Percentiles rank a stretch among this genome's conserved stretches.
These are phyloP conservation scores for Phylloporus sp. DNA, from an alignment of 768 basidiomycete genomes.

Conservation along the genomic window DNA sequence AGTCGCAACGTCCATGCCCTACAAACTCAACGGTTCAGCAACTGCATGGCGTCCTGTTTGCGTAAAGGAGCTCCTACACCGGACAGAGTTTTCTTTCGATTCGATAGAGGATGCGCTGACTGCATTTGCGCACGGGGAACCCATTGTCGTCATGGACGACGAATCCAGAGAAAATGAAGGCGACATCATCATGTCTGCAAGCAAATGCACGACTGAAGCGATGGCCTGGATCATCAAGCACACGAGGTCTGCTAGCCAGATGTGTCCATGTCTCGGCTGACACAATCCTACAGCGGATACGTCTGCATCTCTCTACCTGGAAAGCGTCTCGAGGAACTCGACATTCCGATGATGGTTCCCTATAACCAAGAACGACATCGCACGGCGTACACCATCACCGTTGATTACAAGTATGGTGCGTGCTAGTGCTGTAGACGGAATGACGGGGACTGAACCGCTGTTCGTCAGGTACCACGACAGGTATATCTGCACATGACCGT, in stretches of 20 bases:
- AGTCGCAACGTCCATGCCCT: neutral
- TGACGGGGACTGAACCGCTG: neutral
- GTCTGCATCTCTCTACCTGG: conserved; percentile 84
- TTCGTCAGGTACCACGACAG: conserved; percentile 77
- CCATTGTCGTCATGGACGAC: conserved; percentile 97
- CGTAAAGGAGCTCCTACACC: conserved; percentile 13
- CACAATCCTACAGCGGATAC: conserved; percentile 67
- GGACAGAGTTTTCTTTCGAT: conserved; percentile 63
- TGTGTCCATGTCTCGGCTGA: conserved; percentile 6
- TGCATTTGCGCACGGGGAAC: conserved; percentile 76
- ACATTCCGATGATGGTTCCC: conserved; percentile 92
- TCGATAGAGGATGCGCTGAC: conserved; percentile 71
- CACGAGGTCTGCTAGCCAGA: conserved; percentile 61
- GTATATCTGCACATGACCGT: conserved; percentile 95
- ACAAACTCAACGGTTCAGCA: conserved; percentile 12
- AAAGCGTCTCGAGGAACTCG: conserved; percentile 68
- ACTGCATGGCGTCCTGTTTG: conserved; percentile 22
- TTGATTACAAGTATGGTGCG: conserved; percentile 85
- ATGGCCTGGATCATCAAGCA: conserved; percentile 99
- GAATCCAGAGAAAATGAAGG: conserved; percentile 96
- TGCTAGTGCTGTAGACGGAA: neutral
- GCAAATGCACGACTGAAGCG: conserved; percentile 83
- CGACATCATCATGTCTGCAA: conserved; percentile 86
- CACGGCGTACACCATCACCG: conserved; percentile 94
- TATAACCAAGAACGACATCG: conserved; percentile 84